phyloP scores from a whole-genome alignment of 176 grass and related monocot genomes.

The Calamus simplicifolius region DNA sequence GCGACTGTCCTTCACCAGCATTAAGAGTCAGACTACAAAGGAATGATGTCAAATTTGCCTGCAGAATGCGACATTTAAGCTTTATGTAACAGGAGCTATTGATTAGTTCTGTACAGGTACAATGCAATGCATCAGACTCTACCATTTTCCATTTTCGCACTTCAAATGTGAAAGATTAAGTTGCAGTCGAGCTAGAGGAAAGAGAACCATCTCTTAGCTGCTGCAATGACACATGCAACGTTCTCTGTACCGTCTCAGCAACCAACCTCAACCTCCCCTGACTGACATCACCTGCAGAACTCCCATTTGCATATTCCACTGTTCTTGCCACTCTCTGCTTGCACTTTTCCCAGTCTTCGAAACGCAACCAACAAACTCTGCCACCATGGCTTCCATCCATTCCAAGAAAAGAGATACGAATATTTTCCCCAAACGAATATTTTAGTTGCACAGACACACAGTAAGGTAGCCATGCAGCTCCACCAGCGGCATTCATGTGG shows the following conservation, averaged over 20 bases:
- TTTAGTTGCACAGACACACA: conserved; percentile 81
- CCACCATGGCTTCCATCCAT: conserved; percentile 96
- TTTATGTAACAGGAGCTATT: too few species aligned
- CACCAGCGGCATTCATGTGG: conserved; percentile 91
- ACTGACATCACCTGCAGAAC: conserved; percentile 51
- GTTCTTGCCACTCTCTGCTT: conserved; percentile 80
- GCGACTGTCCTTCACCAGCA: too few species aligned
- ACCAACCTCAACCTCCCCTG: conserved; percentile 86
- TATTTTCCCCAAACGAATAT: conserved; percentile 83
- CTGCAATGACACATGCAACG: conserved; percentile 60
- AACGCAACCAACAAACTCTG: conserved; percentile 75
- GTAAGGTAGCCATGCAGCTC: conserved; percentile 94
- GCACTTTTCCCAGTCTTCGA: conserved; percentile 94
- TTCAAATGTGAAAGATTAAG: conserved; percentile 18
- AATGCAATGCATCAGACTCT: too few species aligned
- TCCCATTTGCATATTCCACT: conserved; percentile 65
- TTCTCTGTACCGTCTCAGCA: conserved; percentile 80
- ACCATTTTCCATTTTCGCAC: too few species aligned
- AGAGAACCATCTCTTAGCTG: conserved; percentile 77
- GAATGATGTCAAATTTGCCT: too few species aligned
- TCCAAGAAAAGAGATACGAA: conserved; percentile 55
- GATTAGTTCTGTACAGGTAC: too few species aligned
- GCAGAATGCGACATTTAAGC: too few species aligned
- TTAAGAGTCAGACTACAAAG: too few species aligned
- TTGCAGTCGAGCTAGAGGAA: conserved; percentile 59